Evolutionary conservation across 2,329 filamentous ascomycete species (phyloP).

Genomic region (Pseudocercospora crystallina): DNA sequence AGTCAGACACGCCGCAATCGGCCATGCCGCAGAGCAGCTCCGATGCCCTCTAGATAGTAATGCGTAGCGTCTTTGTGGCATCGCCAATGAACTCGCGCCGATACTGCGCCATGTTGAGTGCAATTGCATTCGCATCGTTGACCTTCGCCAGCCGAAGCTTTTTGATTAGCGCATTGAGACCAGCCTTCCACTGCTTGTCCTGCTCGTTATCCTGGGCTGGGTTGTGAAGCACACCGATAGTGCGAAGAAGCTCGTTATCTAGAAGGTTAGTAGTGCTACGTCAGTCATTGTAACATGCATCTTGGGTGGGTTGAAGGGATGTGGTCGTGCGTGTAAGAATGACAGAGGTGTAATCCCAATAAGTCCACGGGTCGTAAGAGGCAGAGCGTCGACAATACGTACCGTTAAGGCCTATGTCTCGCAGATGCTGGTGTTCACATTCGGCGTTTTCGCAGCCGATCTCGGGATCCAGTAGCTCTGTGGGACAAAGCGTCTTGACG

Average conservation of each 20-base stretch:
- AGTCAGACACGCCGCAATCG: too few species aligned
- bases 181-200: conserved; percentile 54
- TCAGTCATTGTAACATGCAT: conserved; percentile 21
- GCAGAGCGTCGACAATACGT: conserved; percentile 10
- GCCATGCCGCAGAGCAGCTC: too few species aligned
- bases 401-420: conserved; percentile 45
- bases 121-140: conserved; percentile 64
- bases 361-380: too few species aligned
- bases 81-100: conserved; percentile 65
- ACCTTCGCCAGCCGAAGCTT: conserved; percentile 60
- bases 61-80: conserved; percentile 58
- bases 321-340: too few species aligned
- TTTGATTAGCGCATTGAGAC: conserved; percentile 61
- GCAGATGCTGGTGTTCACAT: conserved; percentile 81
- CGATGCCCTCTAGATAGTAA: too few species aligned
- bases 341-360: too few species aligned
- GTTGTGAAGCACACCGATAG: conserved; percentile 28
- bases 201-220: conserved; percentile 29
- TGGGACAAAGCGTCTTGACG: conserved; percentile 71
- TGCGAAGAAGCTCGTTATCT: conserved; percentile 35
- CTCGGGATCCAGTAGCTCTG: conserved; percentile 65
- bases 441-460: conserved; percentile 67
- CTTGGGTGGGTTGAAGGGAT: too few species aligned
- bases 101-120: conserved; percentile 65
- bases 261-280: conserved; percentile 30